Base-by-base conservation (phyloP, 352 stramenopile genomes). In the Pythium inflatum region DNA sequence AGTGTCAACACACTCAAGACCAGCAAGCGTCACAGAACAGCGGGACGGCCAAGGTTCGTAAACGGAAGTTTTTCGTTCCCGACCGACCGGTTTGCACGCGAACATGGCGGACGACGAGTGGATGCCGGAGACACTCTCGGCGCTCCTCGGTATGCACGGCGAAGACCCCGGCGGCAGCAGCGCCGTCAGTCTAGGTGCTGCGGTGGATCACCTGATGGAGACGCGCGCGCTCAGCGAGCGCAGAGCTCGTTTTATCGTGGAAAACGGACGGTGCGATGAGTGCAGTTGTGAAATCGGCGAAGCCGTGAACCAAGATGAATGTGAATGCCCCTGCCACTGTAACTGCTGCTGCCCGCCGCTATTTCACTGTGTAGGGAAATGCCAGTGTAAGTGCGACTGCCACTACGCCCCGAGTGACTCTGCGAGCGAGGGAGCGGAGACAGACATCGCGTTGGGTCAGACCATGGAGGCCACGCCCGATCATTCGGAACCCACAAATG, bases 101-200 rank as follows among this genome's bases (percentile, higher is more conserved):
- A 53, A 27, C 45, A 53, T 31, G n/a, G 16, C 22, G 51, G 51
- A 59, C 51, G 51, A 43, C 6, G 51, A 59, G 14, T 41, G 31
- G 30, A 25, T 59, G 51, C 31, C 51, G 51, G 51, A 59, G 30
- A 45, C 20, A 5, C 51, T 59, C 51, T 59, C 51, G 20, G 51
- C 51, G 51, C 30, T 45, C 14, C 51, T 59, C 14, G 31, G n/a
- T 2, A n/a, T 59, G 14, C 8, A 24, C 2, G 24, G 24, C 2
- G 20, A 38, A 11, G 51, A 59, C 30, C 5, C 11, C 20, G 18
- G 31, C 6, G 31, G 30, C 11, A 14, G 12, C 5, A 16, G 6
- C 12, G 14, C 5, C 11, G 30, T 59, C 31, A 45, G 14, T 7
- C 3, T 53, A 3, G 45, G 3, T 14, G 16, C 45, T 5, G 45